These are phyloP conservation scores for Paxillus involutus DNA, from an alignment of 768 basidiomycete species.

Conservation along the genomic window DNA sequence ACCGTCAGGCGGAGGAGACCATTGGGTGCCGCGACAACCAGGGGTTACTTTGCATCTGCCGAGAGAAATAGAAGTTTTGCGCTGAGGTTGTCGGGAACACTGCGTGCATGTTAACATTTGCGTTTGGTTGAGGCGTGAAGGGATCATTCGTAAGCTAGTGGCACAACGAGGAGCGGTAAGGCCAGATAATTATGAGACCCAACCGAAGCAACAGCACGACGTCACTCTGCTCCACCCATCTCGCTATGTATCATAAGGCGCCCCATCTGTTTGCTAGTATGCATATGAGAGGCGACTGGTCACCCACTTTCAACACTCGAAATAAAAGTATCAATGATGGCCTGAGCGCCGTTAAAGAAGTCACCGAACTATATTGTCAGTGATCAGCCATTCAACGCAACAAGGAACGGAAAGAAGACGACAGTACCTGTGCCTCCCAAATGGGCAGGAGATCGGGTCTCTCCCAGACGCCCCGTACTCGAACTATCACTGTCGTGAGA, in stretches of 20 bases:
- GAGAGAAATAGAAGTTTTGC: conserved; percentile 88
- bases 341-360: conserved; percentile 88
- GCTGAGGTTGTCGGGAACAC: conserved; percentile 86
- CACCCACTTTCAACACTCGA: conserved; percentile 78
- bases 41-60: conserved; percentile 84
- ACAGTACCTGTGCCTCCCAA: conserved; percentile 84
- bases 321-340: conserved; percentile 89
- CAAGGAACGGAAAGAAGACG: not conserved
- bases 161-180: not conserved
- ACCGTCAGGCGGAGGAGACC: conserved; percentile 77
- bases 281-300: too few relatives aligned
- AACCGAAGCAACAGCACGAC: conserved; percentile 81
- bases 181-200: not conserved
- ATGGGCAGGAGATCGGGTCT: conserved; percentile 77
- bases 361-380: conserved; percentile 69
- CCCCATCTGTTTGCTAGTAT: not conserved
- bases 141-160: conserved; percentile 75
- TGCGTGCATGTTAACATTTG: conserved; percentile 81
- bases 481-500: conserved; percentile 48
- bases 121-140: conserved; percentile 30
- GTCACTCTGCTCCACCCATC: conserved; percentile 92
- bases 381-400: not conserved
- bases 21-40: conserved; percentile 85
- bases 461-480: conserved; percentile 94
- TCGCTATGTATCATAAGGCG: conserved; percentile 50